Evolutionary conservation across 2,329 filamentous ascomycete genomes (phyloP), one percentile per base, ranked within the genome.

Genomic region (Claviceps sp.): DNA sequence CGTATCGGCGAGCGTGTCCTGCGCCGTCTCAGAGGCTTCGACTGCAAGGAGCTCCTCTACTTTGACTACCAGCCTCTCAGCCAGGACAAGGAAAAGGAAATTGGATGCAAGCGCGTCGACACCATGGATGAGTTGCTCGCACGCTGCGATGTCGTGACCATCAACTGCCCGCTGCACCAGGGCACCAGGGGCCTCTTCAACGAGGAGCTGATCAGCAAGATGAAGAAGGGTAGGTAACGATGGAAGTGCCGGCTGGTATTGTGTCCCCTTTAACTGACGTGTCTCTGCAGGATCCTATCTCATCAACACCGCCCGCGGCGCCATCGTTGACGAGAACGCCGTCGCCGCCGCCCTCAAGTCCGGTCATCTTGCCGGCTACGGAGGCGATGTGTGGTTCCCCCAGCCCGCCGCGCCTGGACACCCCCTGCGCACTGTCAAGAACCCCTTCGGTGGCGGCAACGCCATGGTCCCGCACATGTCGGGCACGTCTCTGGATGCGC

Each of bases 391-490:
- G 64, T 97, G 91, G 91, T 95, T 89, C 88, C 90, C 90, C 57
- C 93, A 98, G 79, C 93, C 93, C 62, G 93, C 93, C 22, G 90
- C 90, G 65, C 80, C 82, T 72, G 90, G 96, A 67, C 93, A 98
- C 79, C 81, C 83, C 55, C 86, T 98, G 65, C 89, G 93, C 68
- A 86, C 84, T 68, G 91, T 88, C 69, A 85, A 90, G 80, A 93
- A 91, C 80, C 86, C 87, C 67, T 95, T 88, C 78, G 91, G 90
- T 61, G 93, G 91, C 66, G 93, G 93, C 67, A 97, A 97, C 74
- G 93, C 90, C 73, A 98, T 93, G 87, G 90, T 96, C 55, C 88
- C 93, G 53, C 93, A 97, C 82, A 95, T 97, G 88, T 95, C 89
- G 13, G 93, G 93, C 67, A 97, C 91, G 54, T 95, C 90, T n/a